Percentiles rank a stretch among this genome's conserved stretches.
Conservation (phyloP, 2,329 filamentous ascomycete genomes). For the Arthrobotrys entomopaga region DNA sequence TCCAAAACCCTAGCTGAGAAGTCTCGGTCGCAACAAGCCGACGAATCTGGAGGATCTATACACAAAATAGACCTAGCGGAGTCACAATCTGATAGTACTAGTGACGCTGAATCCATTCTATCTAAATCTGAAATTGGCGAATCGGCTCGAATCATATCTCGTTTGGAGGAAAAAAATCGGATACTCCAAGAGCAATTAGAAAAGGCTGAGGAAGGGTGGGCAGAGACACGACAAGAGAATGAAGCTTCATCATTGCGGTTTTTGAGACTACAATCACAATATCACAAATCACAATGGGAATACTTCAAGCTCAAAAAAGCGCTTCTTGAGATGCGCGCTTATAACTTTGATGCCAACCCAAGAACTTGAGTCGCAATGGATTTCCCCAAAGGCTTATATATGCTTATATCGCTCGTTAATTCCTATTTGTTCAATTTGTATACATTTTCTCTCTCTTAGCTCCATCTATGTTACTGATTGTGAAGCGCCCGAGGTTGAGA, state of each 20-base stretch:
- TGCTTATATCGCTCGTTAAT: too few species aligned
- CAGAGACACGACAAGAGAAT: background rate
- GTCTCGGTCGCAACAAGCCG: too few species aligned
- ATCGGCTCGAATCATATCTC: background rate
- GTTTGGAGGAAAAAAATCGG: background rate
- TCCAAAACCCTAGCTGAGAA: too few species aligned
- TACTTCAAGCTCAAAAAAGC: background rate
- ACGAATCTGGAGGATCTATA: too few species aligned
- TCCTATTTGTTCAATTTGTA: too few species aligned
- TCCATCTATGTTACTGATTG: too few species aligned
- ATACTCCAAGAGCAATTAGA: background rate
- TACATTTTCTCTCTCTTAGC: too few species aligned
- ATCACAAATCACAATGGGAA: background rate
- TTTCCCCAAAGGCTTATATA: too few species aligned
- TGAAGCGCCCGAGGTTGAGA: too few species aligned
- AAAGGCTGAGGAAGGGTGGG: background rate
- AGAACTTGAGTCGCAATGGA: too few species aligned
- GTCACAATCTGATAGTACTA: too few species aligned
- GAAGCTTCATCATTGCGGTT: background rate
- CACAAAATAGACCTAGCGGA: too few species aligned
- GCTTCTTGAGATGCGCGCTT: background rate
- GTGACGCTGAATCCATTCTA: background rate
- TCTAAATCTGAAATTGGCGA: background rate
- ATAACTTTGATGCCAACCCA: background rate
- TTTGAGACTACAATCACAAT: background rate